These are phyloP conservation scores for Thermothelomyces thermophilus DNA, from an alignment of 2,329 filamentous ascomycete species.

Conservation along the genomic window DNA sequence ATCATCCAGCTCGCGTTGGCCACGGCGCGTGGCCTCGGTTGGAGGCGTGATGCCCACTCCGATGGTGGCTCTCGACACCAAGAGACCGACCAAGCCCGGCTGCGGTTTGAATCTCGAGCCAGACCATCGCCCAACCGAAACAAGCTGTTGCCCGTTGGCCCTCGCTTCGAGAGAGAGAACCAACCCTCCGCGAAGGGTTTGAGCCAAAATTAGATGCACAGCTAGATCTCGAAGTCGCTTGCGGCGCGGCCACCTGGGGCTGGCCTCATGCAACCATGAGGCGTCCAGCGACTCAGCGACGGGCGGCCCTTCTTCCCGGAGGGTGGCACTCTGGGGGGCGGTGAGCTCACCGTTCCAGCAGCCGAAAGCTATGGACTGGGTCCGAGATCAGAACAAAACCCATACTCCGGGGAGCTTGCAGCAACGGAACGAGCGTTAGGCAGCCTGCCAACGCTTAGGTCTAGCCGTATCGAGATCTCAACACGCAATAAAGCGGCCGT, in stretches of 20 bases:
- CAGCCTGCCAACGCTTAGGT: neutral
- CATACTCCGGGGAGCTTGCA: constrained; percentile 1
- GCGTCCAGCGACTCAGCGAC: no score
- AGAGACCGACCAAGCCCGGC: neutral
- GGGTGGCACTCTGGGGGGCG: no score
- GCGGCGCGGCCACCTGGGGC: neutral
- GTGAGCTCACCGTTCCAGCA: neutral
- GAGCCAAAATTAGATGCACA: neutral
- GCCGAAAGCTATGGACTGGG: neutral
- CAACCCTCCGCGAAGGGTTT: neutral
- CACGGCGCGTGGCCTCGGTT: neutral
- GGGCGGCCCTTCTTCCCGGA: neutral
- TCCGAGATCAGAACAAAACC: neutral
- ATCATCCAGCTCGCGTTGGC: neutral
- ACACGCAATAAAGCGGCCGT: neutral
- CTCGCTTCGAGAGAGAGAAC: neutral
- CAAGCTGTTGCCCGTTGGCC: neutral
- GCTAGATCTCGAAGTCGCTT: neutral
- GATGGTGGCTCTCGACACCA: neutral
- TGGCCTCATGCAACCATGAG: neutral
- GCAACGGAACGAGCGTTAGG: neutral
- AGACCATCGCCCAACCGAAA: neutral
- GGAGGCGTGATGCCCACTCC: neutral
- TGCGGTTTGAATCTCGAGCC: neutral
- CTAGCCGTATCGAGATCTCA: neutral